phyloP scores from a whole-genome alignment of 1,284 basidiomycete species.

The Puccinia coronata region DNA sequence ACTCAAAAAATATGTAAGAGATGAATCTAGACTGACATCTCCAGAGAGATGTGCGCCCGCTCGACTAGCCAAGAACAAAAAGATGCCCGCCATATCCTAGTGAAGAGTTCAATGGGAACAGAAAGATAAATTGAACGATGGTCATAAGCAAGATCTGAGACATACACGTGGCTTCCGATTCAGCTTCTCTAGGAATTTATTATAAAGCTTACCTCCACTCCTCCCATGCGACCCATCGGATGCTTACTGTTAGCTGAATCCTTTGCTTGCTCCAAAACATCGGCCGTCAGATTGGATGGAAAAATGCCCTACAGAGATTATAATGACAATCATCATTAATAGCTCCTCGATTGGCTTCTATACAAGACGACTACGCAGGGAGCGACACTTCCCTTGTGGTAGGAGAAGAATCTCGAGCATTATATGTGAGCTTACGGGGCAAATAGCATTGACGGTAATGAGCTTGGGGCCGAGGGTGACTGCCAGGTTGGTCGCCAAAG shows the following conservation, averaged over 20 bases:
- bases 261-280: neutral
- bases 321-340: neutral
- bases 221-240: conserved; percentile 44
- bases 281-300: conserved; percentile 35
- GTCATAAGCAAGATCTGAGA: no score
- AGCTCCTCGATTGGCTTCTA: neutral
- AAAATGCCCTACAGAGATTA: conserved; percentile 28
- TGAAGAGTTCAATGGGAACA: neutral
- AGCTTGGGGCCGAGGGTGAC: conserved; percentile 55
- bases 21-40: conserved; percentile 24
- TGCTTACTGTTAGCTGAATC: conserved; percentile 8
- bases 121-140: neutral
- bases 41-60: conserved; percentile 43
- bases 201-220: conserved; percentile 30
- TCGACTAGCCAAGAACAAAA: conserved; percentile 43
- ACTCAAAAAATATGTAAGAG: neutral
- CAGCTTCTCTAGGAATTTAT: neutral
- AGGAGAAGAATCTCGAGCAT: neutral
- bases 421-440: conserved; percentile 52
- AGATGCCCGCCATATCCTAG: conserved; percentile 46
- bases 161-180: neutral
- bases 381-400: neutral
- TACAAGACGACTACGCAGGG: no score
- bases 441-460: conserved; percentile 58
- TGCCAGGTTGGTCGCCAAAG: conserved; percentile 57